Percentiles rank a stretch among this genome's conserved stretches.
These are phyloP conservation scores for Cryptosporidium viatorum DNA, from an alignment of 169 alveolate species.

Conservation along the genomic window DNA sequence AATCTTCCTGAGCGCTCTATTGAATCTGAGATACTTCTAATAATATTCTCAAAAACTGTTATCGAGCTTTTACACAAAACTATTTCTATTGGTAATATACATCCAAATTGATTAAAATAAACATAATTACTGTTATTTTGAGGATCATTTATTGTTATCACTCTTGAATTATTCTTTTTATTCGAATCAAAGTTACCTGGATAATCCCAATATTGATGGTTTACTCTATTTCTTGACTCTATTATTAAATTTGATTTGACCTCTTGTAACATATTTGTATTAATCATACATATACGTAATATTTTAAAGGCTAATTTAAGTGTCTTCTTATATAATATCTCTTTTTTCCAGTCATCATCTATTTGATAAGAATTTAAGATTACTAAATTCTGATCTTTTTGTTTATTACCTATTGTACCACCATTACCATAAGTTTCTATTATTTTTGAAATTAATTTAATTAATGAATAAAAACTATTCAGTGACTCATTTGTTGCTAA, in stretches of 20 bases:
- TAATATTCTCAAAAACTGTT: constrained; percentile 31
- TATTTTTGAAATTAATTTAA: constrained; percentile 16
- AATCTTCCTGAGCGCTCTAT: constrained; percentile 22
- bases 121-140: constrained; percentile 30
- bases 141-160: neutral
- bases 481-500: constrained; percentile 33
- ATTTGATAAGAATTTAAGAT: neutral
- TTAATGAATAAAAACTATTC: neutral
- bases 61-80: constrained; percentile 1
- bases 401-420: neutral
- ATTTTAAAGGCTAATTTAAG: constrained; percentile 24
- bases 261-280: neutral
- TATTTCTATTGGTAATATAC: constrained; percentile 51
- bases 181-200: constrained; percentile 15
- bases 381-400: neutral
- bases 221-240: constrained; percentile 40
- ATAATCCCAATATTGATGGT: constrained; percentile 38
- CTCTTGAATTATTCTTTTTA: constrained; percentile 17
- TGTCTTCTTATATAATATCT: constrained; percentile 12
- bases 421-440: constrained; percentile 71
- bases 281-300: constrained; percentile 28
- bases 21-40: neutral
- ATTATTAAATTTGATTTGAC: constrained; percentile 8
- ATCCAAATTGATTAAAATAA: constrained; percentile 28
- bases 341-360: constrained; percentile 23